phyloP scores from a whole-genome alignment of 148 eudicot genomes.

The Fagopyrum tataricum region DNA sequence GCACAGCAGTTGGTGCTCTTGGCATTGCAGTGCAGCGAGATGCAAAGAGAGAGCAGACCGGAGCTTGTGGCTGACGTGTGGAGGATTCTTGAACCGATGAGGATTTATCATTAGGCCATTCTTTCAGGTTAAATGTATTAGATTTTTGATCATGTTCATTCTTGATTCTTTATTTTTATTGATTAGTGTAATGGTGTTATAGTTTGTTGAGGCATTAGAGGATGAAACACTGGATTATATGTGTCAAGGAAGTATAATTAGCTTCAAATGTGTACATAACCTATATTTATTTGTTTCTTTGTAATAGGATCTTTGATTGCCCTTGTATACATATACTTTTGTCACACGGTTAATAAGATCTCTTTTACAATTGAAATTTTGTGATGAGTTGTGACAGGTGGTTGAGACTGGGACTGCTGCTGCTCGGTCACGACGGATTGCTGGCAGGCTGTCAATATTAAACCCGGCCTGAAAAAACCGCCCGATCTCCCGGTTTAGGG shows the following conservation, averaged over 20 bases:
- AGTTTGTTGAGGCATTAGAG: not conserved
- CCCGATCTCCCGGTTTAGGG: too few species aligned
- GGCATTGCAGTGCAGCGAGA: conserved; percentile 65
- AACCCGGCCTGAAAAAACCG: too few species aligned
- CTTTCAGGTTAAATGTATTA: not conserved
- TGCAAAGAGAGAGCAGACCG: conserved; percentile 40
- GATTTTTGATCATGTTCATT: not conserved
- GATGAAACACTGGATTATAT: not conserved
- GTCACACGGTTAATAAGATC: too few species aligned
- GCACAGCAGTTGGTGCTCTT: conserved; percentile 69
- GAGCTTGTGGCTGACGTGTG: conserved; percentile 63
- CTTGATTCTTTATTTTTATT: not conserved
- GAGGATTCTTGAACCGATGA: conserved; percentile 70
- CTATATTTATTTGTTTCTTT: too few species aligned
- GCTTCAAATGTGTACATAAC: too few species aligned
- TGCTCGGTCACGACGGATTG: too few species aligned
- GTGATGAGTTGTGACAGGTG: too few species aligned
- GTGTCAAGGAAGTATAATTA: not conserved
- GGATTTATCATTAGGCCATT: conserved; percentile 14
- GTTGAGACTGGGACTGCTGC: too few species aligned
- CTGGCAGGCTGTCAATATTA: too few species aligned
- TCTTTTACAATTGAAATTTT: too few species aligned
- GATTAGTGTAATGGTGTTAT: not conserved
- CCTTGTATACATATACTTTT: too few species aligned
- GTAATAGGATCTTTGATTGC: too few species aligned